Base-by-base conservation (phyloP, 345 rosid species). In the Salix koriyanagi region DNA sequence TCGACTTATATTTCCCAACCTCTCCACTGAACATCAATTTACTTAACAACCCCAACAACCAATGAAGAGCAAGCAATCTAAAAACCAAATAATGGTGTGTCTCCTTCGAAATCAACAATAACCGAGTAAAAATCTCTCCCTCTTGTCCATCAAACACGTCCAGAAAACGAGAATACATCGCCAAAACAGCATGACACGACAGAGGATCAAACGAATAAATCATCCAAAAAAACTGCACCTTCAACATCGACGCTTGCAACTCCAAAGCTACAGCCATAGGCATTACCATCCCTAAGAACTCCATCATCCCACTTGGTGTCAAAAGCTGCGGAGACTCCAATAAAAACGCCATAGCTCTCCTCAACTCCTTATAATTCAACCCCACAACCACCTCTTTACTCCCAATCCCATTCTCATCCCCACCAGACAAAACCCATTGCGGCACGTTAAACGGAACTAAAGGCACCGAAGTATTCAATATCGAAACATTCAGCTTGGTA, bases 151-250 rank as follows among this genome's bases (percentile, higher is more conserved):
- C 92, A 76, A 96, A 92, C 0, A 91, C 89, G 84, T 95, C 96
- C 26, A 83, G 58, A 76, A 90, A 92, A 62, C 77, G 84, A 56
- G 83, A 79, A 82, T 87, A 91, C 91, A 96, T 82, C 70, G 82
- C 79, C 75, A 96, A 81, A 72, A 92, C 93, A 75, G 83, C 84
- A 87, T 92, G 99, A 79, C 91, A 88, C 34, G 91, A 78, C 80
- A 92, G 52, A 4, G 96, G 97, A 89, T 93, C 88, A 84, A 87
- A 91, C 1, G 96, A 91, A 87, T 89, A 89, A 75, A 96, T 87
- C 96, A 93, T 87, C 73, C 94, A 90, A 65, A 90, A 89, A 79
- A 96, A 92, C 86, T 96, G 97, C 65, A 96, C 97, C 84, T 87
- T 96, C 86, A 96, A 71, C 96, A 93, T 91, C 11, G 99, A 96